Percentiles rank a stretch among this genome's conserved stretches.
These are phyloP conservation scores for Astrocystis sublimbata DNA, from an alignment of 495 filamentous ascomycete species.

Conservation along the genomic window DNA sequence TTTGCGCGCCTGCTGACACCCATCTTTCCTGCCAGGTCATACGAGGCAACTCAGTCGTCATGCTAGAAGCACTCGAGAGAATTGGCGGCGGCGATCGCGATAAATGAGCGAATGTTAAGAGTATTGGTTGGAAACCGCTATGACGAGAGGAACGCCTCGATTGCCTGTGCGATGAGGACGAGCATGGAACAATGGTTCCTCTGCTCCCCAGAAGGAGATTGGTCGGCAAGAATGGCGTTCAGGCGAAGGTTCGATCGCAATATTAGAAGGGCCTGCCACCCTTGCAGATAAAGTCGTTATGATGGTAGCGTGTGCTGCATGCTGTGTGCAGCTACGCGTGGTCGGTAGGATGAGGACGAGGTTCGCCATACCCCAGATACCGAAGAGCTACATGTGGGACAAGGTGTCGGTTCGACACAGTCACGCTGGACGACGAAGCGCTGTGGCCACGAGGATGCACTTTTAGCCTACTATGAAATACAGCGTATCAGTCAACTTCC, in stretches of 20 bases:
- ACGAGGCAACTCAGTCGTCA: conserved; percentile 92
- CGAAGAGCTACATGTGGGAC: conserved; percentile 9
- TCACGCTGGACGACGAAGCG: not conserved
- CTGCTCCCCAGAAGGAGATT: not conserved
- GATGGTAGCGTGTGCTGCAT: not conserved
- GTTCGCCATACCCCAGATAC: not conserved
- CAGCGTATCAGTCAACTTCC: conserved; percentile 3
- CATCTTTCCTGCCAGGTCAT: conserved; percentile 57
- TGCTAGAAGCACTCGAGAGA: conserved; percentile 78
- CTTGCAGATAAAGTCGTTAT: not conserved
- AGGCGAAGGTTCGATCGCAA: conserved; percentile 16
- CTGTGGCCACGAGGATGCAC: not conserved
- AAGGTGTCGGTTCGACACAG: conserved; percentile 1
- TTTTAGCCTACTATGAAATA: not conserved
- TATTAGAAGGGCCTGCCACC: not conserved
- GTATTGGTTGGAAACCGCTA: not conserved
- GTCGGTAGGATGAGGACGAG: conserved; percentile 2
- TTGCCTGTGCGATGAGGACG: not conserved
- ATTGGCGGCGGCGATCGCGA: conserved; percentile 54
- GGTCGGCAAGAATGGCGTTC: conserved; percentile 16
- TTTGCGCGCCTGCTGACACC: conserved; percentile 1
- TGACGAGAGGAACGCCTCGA: conserved; percentile 1
- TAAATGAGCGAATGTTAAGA: conserved; percentile 23
- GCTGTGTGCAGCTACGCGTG: not conserved
- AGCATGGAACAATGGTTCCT: conserved; percentile 12